A percentile compares a stretch with the other conserved stretches of the same genome.
phyloP scores from a whole-genome alignment of 208 protist species.

The Phytomonas sp. region DNA sequence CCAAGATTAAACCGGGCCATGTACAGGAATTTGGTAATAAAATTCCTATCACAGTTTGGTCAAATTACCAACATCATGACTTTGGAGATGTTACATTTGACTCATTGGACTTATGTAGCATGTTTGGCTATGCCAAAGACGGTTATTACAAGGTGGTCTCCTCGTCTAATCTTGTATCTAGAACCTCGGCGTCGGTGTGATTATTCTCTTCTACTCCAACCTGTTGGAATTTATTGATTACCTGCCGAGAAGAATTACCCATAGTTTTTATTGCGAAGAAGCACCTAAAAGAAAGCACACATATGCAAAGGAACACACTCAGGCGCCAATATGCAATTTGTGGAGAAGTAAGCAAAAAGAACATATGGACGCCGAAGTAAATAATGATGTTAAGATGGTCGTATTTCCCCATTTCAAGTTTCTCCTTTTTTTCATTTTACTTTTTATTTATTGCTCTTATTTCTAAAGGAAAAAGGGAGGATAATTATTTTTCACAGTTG shows the following conservation, averaged over 20 bases:
- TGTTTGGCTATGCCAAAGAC: conserved; percentile 36
- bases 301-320: background rate
- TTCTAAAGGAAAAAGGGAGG: background rate
- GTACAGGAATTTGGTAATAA: conserved; percentile 31
- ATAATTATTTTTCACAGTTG: conserved; percentile 13
- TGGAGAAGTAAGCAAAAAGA: background rate
- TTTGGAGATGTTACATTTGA: conserved; percentile 82
- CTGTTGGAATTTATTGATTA: background rate
- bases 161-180: conserved; percentile 12
- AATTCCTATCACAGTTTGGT: conserved; percentile 58
- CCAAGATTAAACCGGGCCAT: conserved; percentile 65
- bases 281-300: background rate
- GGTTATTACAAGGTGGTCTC: conserved; percentile 69
- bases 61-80: conserved; percentile 60
- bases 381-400: background rate
- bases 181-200: background rate
- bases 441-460: conserved; percentile 3
- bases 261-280: background rate
- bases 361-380: background rate
- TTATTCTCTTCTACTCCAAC: background rate
- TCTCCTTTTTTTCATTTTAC: background rate
- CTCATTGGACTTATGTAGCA: conserved; percentile 60
- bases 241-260: background rate
- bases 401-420: background rate
- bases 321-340: background rate